Conservation (phyloP, 2,329 filamentous ascomycete species). For the Arthrobotrys megalospora region DNA sequence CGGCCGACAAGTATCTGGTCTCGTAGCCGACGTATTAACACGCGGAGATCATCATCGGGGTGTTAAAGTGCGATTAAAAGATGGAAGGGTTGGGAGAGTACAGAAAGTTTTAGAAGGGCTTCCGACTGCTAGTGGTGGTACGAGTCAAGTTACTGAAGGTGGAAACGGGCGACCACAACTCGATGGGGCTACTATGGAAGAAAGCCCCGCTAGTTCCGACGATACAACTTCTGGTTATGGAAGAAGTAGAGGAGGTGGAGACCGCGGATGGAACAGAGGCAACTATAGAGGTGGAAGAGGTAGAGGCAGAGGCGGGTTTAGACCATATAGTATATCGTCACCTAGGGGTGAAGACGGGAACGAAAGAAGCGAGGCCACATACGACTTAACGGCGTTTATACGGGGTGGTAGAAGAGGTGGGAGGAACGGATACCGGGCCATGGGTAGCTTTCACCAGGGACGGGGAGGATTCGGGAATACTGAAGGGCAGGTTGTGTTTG, state of each 20-base stretch:
- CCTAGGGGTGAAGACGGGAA: conserved; percentile 64
- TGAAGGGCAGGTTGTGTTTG: background rate
- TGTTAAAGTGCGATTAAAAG: conserved; percentile 81
- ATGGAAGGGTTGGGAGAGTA: conserved; percentile 81
- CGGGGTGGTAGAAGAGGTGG: conserved; percentile 63
- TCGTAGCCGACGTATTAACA: conserved; percentile 79
- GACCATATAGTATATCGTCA: conserved; percentile 62
- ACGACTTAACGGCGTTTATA: conserved; percentile 72
- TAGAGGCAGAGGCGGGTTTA: conserved; percentile 55
- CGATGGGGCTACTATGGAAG: background rate
- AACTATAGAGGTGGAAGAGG: conserved; percentile 33
- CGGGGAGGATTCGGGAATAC: background rate
- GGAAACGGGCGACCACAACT: conserved; percentile 11
- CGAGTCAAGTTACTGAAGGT: conserved; percentile 35
- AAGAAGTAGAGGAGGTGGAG: conserved; percentile 9
- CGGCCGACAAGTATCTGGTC: conserved; percentile 78
- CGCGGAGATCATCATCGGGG: conserved; percentile 81
- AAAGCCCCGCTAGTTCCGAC: conserved; percentile 4
- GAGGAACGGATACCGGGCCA: conserved; percentile 63
- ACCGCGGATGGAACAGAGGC: conserved; percentile 8
- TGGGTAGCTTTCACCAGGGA: conserved; percentile 38
- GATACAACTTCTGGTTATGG: background rate
- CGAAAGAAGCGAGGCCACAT: conserved; percentile 67
- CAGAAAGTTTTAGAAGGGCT: conserved; percentile 72
- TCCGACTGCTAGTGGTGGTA: background rate